Percentiles rank a stretch among this genome's conserved stretches.
Conservation (phyloP, 371 early-diverging fungal species). For the Mortierella sp. region DNA sequence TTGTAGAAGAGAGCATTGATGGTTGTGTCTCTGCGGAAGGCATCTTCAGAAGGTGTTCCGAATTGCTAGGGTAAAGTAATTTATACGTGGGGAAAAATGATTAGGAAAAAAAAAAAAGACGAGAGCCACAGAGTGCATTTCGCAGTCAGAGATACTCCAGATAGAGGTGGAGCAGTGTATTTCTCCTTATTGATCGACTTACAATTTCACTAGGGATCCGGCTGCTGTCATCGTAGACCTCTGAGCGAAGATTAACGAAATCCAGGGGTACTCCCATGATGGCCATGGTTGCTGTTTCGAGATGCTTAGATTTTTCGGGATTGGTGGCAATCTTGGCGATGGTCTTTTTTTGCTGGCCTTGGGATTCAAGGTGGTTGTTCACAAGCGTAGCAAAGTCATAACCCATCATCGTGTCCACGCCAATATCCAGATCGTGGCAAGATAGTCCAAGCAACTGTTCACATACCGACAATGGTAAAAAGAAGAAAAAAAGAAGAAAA, state of each 20-base stretch:
- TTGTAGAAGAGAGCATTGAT: constrained; percentile 99
- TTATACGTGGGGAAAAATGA: constrained; percentile 6
- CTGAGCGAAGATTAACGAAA: constrained; percentile 97
- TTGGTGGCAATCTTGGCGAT: constrained; percentile 92
- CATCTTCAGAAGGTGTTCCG: constrained; percentile 98
- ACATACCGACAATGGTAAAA: neutral
- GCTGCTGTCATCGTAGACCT: constrained; percentile 87
- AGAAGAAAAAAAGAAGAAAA: neutral
- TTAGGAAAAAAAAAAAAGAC: neutral
- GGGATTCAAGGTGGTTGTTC: constrained; percentile 68
- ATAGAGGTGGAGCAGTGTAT: no score
- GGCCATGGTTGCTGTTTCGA: constrained; percentile 96
- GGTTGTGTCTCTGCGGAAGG: constrained; percentile 96
- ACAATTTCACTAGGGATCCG: constrained; percentile 86
- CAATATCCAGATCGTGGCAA: constrained; percentile 96
- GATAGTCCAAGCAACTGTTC: constrained; percentile 88
- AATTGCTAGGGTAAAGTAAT: constrained; percentile 65
- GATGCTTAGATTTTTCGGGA: constrained; percentile 98
- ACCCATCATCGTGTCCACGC: constrained; percentile 96
- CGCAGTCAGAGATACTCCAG: no score
- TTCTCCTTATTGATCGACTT: constrained; percentile 45
- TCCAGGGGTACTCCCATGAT: constrained; percentile 89
- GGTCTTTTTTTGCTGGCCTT: constrained; percentile 60
- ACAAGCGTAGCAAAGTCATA: constrained; percentile 90
- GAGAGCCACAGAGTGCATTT: neutral